These are phyloP conservation scores for Sherardia arvensis DNA, from an alignment of 257 asterid genomes.

Conservation along the genomic window DNA sequence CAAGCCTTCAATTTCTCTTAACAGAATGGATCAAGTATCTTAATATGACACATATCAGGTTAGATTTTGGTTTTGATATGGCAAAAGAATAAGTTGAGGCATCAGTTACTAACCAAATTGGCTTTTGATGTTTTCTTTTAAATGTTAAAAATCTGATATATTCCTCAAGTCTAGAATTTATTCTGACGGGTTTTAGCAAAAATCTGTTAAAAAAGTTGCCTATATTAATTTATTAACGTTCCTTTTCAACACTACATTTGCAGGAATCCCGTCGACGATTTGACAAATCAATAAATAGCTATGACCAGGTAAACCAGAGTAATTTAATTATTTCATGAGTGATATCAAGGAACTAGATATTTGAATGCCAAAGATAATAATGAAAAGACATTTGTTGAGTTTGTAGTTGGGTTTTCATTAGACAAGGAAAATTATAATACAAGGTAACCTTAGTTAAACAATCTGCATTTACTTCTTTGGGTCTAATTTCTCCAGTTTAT, in stretches of 20 bases:
- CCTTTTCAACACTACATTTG: conserved; percentile 10
- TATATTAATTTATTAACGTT: neutral
- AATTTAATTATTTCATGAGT: neutral
- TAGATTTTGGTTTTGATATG: neutral
- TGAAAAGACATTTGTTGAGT: neutral
- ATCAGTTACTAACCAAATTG: neutral
- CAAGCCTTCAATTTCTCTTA: neutral
- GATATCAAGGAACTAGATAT: neutral
- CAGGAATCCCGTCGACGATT: conserved; percentile 93
- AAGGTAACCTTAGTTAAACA: neutral
- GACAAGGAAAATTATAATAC: neutral
- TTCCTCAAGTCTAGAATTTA: neutral
- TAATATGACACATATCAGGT: neutral
- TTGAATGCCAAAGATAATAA: neutral
- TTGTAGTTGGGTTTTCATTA: neutral
- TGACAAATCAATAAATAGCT: conserved; percentile 66
- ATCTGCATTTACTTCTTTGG: neutral
- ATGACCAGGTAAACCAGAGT: conserved; percentile 67
- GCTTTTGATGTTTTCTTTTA: neutral
- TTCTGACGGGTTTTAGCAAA: neutral
- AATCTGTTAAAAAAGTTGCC: neutral
- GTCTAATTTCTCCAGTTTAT: neutral
- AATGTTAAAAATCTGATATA: neutral
- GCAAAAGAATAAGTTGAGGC: neutral
- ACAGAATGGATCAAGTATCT: neutral